Evolutionary conservation across 495 filamentous ascomycete species (phyloP), one percentile per base, ranked within the genome.

Genomic region (Lineolata rhizophorae): DNA sequence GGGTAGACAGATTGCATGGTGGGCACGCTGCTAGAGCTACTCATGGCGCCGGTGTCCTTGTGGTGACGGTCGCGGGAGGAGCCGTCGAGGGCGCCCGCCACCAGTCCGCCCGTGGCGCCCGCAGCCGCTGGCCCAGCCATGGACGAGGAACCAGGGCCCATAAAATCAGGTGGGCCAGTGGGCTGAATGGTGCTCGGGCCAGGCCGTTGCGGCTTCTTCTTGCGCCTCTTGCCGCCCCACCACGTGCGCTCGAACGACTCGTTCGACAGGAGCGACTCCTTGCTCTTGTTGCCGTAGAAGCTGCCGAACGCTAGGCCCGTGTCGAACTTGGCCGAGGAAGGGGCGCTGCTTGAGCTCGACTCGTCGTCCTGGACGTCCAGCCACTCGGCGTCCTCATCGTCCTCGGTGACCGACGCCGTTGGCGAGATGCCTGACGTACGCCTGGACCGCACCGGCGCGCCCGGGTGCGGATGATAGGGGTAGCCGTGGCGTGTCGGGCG

Each of bases 171-270:
- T 6, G 27, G 30, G 11, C 20, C 8, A 26, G 8, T n/a, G 20
- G 10, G 25, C 44, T 3, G 26, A 19, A 20, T 43, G 29, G 27
- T 38, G n/a, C n/a, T n/a, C n/a, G n/a, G n/a, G n/a, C n/a, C n/a
- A n/a, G n/a, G n/a, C n/a, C n/a, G n/a, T n/a, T 32, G 37, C 34
- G 45, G 44, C 35, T 34, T 43, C 31, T 59, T 52, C 38, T 53
- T 57, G 43, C 58, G 49, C 36, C 56, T 61, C 41, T 58, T 66
- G 35, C 52, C 52, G 27, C 63, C 58, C 61, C 66, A 71, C 27
- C 58, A 53, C 66, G 66, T 72, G 31, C 55, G 53, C 69, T 66
- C 61, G 14, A 64, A 54, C n/a, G 67, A 72, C n/a, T 37, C 38
- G 22, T 12, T 12, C 8, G 22, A 26, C n/a, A n/a, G n/a, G 3